Evolutionary conservation across 768 basidiomycete species (phyloP).

Genomic region (Amanita exitialis): DNA sequence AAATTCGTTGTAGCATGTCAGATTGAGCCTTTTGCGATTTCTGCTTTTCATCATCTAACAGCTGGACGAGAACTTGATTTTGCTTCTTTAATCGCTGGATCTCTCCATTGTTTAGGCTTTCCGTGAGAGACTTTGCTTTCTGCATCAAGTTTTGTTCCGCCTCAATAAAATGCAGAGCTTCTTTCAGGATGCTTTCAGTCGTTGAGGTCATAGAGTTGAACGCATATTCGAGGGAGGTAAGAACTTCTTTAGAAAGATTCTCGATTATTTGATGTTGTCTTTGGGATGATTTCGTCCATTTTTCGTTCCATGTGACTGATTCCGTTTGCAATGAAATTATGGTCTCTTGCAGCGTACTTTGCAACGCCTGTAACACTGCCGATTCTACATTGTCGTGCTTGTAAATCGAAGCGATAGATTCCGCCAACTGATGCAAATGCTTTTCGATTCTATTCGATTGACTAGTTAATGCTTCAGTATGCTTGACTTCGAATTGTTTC

Average conservation of each 20-base stretch:
- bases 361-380: conserved; percentile 39
- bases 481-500: conserved; percentile 43
- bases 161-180: conserved; percentile 46
- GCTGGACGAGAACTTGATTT: conserved; percentile 49
- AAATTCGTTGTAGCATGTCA: conserved; percentile 68
- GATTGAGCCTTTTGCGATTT: conserved; percentile 62
- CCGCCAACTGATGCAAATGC: conserved; percentile 45
- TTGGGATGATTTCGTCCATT: conserved; percentile 38
- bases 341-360: conserved; percentile 39
- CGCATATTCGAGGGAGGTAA: conserved; percentile 44
- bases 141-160: conserved; percentile 40
- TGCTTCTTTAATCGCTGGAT: conserved; percentile 35
- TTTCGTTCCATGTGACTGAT: conserved; percentile 46
- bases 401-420: conserved; percentile 42
- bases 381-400: conserved; percentile 44
- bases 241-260: conserved; percentile 30
- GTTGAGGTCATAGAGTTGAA: conserved; percentile 48
- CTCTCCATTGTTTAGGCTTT: conserved; percentile 21
- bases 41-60: conserved; percentile 57
- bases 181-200: conserved; percentile 49
- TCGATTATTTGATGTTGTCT: conserved; percentile 37
- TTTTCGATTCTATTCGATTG: conserved; percentile 46
- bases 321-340: conserved; percentile 40
- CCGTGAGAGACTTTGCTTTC: conserved; percentile 38
- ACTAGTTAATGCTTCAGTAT: conserved; percentile 40